These are phyloP conservation scores for Aspergillus glaucus DNA, from an alignment of 2,329 filamentous ascomycete species.

Conservation along the genomic window DNA sequence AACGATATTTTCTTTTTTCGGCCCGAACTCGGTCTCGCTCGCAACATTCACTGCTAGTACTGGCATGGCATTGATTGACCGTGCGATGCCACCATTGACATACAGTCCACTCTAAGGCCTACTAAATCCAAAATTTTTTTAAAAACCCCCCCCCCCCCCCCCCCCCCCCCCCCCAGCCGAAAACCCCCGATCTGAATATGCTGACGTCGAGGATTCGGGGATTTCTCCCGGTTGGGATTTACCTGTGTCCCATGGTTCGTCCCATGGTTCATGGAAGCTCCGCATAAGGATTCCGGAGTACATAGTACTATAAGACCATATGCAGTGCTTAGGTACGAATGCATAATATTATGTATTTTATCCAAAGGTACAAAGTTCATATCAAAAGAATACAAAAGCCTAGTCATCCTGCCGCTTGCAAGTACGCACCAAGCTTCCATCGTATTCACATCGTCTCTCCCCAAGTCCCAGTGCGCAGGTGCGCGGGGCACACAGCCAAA, in stretches of 20 bases:
- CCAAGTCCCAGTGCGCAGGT: too few relatives aligned
- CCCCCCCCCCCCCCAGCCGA: neutral
- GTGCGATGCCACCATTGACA: neutral
- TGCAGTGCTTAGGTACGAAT: neutral
- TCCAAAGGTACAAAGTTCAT: neutral
- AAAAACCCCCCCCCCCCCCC: too few relatives aligned
- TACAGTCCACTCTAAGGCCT: neutral
- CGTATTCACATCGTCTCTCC: neutral
- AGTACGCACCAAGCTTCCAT: neutral
- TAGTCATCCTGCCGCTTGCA: neutral
- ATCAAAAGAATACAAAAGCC: too few relatives aligned
- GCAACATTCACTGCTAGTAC: neutral
- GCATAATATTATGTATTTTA: neutral
- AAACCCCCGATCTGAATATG: neutral
- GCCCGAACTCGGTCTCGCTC: neutral
- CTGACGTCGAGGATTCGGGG: neutral
- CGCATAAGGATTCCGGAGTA: neutral
- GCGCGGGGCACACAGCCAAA: too few relatives aligned
- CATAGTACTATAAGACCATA: neutral
- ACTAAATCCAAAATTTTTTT: neutral
- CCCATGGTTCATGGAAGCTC: neutral
- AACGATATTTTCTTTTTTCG: neutral
- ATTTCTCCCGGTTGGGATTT: neutral
- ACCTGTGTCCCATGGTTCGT: neutral
- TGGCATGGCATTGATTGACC: neutral